A percentile compares a stretch with the other conserved stretches of the same genome.
Conservation (phyloP, 1,284 basidiomycete species). For the Afroboletus lepidellus region DNA sequence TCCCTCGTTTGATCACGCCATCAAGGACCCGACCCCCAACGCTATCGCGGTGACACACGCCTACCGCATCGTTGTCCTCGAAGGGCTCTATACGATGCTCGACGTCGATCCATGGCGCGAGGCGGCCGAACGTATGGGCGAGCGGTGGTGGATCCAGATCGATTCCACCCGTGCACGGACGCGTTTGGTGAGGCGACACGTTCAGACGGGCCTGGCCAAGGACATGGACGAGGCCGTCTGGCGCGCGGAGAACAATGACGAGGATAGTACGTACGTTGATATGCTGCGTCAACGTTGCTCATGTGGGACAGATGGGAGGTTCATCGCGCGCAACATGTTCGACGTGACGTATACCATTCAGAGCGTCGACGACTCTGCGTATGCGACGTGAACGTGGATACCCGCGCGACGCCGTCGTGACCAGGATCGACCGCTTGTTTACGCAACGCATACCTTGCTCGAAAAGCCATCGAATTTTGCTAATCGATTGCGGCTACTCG, state of each 20-base stretch:
- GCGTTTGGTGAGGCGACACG: conserved; percentile 73
- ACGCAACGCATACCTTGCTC: too few relatives aligned
- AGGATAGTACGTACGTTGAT: conserved; percentile 53
- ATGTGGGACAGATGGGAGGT: conserved; percentile 12
- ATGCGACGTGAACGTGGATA: conserved; percentile 11
- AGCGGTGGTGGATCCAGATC: conserved; percentile 76
- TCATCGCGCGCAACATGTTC: conserved; percentile 20
- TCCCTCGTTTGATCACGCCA: conserved; percentile 73
- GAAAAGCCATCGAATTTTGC: too few relatives aligned
- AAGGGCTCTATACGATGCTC: conserved; percentile 82
- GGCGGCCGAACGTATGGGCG: conserved; percentile 68
- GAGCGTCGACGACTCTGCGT: conserved; percentile 28
- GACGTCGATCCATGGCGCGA: conserved; percentile 70
- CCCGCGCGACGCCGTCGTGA: too few relatives aligned
- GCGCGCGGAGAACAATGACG: conserved; percentile 74
- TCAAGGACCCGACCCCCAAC: conserved; percentile 63
- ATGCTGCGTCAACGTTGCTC: too few relatives aligned
- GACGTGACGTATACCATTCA: conserved; percentile 25
- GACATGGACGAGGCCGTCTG: conserved; percentile 64
- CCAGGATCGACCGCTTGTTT: too few relatives aligned
- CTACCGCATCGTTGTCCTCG: conserved; percentile 78
- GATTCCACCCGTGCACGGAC: conserved; percentile 57
- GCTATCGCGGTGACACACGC: conserved; percentile 54
- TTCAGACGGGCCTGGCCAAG: conserved; percentile 70
- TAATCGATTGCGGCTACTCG: too few relatives aligned